phyloP scores from a whole-genome alignment of 1,284 basidiomycete genomes.

The Marasmius sp. region DNA sequence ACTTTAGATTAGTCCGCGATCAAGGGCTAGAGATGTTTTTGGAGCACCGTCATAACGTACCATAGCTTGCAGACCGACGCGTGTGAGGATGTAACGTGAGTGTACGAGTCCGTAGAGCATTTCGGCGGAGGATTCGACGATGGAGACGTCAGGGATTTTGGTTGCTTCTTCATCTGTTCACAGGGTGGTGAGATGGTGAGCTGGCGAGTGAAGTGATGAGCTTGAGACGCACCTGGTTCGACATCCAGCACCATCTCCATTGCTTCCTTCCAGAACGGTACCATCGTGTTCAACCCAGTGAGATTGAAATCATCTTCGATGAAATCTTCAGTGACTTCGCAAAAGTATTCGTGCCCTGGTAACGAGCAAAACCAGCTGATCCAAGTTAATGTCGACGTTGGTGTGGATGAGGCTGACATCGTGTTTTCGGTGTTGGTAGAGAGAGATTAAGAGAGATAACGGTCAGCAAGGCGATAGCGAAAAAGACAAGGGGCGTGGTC shows the following conservation, averaged over 20 bases:
- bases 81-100: constrained; percentile 94
- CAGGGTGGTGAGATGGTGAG: background rate
- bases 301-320: constrained; percentile 99
- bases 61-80: constrained; percentile 94
- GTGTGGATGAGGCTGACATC: constrained; percentile 74
- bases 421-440: background rate
- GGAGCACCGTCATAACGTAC: constrained; percentile 44
- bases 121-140: constrained; percentile 97
- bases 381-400: constrained; percentile 90
- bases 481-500: constrained; percentile 1
- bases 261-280: constrained; percentile 99
- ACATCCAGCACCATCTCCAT: constrained; percentile 99
- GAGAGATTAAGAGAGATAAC: constrained; percentile 7
- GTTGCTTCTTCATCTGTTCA: constrained; percentile 86
- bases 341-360: constrained; percentile 99
- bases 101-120: constrained; percentile 97
- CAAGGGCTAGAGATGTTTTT: constrained; percentile 3
- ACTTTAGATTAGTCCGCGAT: constrained; percentile 16
- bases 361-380: constrained; percentile 99
- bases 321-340: constrained; percentile 96
- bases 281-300: constrained; percentile 92
- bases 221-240: constrained; percentile 80
- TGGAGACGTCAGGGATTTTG: constrained; percentile 92
- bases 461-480: constrained; percentile 15
- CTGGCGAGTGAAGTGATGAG: background rate